phyloP scores from a whole-genome alignment of 179 eudicot species.

The Spergularia azorica region DNA sequence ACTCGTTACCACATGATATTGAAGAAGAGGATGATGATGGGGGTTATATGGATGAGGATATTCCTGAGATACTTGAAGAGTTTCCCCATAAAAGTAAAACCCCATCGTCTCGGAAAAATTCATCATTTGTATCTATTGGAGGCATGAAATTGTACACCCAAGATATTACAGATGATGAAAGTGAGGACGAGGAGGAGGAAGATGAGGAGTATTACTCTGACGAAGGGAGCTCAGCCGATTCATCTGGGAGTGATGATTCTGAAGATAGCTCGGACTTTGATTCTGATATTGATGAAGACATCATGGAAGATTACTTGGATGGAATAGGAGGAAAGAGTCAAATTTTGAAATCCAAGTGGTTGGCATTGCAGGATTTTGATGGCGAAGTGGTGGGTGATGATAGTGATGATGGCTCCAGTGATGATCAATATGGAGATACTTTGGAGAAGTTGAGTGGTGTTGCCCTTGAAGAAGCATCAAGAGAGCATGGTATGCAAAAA shows the following conservation, averaged over 20 bases:
- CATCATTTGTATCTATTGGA: slow-evolving; percentile 77
- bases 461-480: slow-evolving; percentile 83
- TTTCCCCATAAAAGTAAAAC: slow-evolving; percentile 29
- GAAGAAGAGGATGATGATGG: slow-evolving; percentile 41
- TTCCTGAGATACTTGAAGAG: slow-evolving; percentile 39
- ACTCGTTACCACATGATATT: slow-evolving; percentile 37
- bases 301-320: slow-evolving; percentile 81
- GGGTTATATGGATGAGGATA: slow-evolving; percentile 34
- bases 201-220: slow-evolving; percentile 47
- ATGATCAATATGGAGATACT: slow-evolving; percentile 47
- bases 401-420: slow-evolving; percentile 44
- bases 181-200: slow-evolving; percentile 44
- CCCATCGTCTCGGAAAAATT: slow-evolving; percentile 46
- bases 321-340: slow-evolving; percentile 72
- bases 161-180: slow-evolving; percentile 63
- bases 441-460: slow-evolving; percentile 69
- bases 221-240: slow-evolving; percentile 55
- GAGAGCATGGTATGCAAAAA: slow-evolving; percentile 64
- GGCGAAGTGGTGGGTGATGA: slow-evolving; percentile 34
- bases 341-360: slow-evolving; percentile 58
- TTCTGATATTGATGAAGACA: slow-evolving; percentile 84
- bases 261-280: slow-evolving; percentile 50
- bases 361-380: slow-evolving; percentile 46
- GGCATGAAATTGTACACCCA: slow-evolving; percentile 81
- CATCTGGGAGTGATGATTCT: slow-evolving; percentile 67